Conservation (phyloP, 202 grass and related monocot species). For the Elaeis oleifera region DNA sequence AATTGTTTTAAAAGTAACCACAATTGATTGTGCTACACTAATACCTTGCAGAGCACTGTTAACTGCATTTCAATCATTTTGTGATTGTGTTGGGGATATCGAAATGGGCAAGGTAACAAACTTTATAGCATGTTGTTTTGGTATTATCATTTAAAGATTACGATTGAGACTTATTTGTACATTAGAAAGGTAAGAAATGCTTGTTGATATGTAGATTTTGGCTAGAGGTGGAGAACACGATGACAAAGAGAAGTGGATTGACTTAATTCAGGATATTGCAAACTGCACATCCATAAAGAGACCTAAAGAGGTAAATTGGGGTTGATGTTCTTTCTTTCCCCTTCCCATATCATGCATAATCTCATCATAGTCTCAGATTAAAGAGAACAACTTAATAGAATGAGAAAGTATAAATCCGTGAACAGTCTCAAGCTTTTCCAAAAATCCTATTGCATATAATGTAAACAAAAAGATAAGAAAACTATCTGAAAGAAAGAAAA, state of each 20-base stretch:
- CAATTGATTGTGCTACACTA: constrained; percentile 3
- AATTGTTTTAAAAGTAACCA: constrained; percentile 21
- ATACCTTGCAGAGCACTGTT: constrained; percentile 53
- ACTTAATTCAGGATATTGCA: constrained; percentile 81
- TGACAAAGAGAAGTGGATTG: constrained; percentile 90
- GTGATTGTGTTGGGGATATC: constrained; percentile 86
- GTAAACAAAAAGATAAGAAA: too few relatives aligned
- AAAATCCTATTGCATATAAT: too few relatives aligned
- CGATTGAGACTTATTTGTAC: neutral
- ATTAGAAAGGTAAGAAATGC: constrained; percentile 7
- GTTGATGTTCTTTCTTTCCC: constrained; percentile 1
- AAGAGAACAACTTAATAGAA: too few relatives aligned
- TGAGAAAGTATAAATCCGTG: too few relatives aligned
- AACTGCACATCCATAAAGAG: constrained; percentile 87
- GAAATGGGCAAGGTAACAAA: constrained; percentile 90
- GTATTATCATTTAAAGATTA: constrained; percentile 1
- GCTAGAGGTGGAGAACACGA: constrained; percentile 78
- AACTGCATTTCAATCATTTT: constrained; percentile 92
- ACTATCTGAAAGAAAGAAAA: too few relatives aligned
- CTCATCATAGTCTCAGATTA: too few relatives aligned
- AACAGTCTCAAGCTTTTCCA: too few relatives aligned
- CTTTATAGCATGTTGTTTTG: constrained; percentile 19
- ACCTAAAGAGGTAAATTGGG: constrained; percentile 71
- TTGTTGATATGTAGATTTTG: constrained; percentile 62
- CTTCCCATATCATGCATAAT: too few relatives aligned